Evolutionary conservation across 805 yeast species (phyloP).

Genomic region (Hanseniaspora taiwanica): DNA sequence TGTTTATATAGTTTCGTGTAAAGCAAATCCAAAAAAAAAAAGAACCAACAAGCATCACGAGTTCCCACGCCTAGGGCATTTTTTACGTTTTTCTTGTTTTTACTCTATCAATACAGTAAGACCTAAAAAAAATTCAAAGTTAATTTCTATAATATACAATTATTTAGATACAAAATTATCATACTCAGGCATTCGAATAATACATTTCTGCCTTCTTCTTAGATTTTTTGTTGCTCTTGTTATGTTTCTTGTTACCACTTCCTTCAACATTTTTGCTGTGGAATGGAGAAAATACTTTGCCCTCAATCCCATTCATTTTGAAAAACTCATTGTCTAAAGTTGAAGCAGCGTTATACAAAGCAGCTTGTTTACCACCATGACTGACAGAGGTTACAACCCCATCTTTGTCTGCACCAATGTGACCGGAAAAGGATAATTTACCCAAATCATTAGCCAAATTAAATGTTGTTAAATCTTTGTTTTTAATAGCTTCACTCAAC

Average conservation of each 20-base stretch:
- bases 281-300: constrained; percentile 59
- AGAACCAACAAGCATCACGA: no score
- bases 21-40: no score
- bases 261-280: constrained; percentile 33
- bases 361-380: constrained; percentile 77
- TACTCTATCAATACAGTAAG: no score
- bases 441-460: constrained; percentile 59
- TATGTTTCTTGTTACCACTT: constrained; percentile 40
- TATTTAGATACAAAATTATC: background rate
- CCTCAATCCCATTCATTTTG: constrained; percentile 48
- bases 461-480: constrained; percentile 43
- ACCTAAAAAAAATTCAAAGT: no score
- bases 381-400: constrained; percentile 38
- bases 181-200: background rate
- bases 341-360: constrained; percentile 61
- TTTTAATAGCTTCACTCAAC: constrained; percentile 45
- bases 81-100: no score
- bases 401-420: constrained; percentile 39
- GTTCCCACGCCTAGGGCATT: no score
- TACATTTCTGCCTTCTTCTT: constrained; percentile 30
- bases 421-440: constrained; percentile 67
- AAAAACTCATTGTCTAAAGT: constrained; percentile 83
- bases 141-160: no score
- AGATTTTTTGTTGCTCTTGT: constrained; percentile 64
- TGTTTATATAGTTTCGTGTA: no score